phyloP scores from a whole-genome alignment of 2,329 filamentous ascomycete genomes.

The Aschersonia sp. region DNA sequence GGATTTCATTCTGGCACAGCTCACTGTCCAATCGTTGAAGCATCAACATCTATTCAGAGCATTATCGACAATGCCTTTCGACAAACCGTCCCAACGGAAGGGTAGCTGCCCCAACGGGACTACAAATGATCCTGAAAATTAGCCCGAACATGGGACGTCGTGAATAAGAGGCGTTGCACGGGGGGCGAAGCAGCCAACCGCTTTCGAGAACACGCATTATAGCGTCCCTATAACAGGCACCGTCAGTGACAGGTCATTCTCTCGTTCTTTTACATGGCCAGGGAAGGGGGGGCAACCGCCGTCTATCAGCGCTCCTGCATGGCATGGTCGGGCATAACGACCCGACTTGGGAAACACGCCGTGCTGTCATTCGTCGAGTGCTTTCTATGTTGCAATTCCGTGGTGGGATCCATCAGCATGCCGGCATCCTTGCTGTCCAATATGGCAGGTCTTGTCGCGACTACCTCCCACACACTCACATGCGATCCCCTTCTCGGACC shows the following conservation, averaged over 20 bases:
- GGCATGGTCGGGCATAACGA: not conserved
- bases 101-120: not conserved
- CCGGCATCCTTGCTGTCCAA: not conserved
- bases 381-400: not conserved
- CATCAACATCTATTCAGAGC: not conserved
- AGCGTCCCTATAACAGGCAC: not conserved
- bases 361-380: slow-evolving; percentile 2
- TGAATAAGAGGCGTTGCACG: not conserved
- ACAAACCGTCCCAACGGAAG: not conserved
- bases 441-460: not conserved
- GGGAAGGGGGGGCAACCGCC: no score
- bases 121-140: not conserved
- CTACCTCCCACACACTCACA: not conserved
- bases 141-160: no score
- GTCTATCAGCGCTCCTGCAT: not conserved
- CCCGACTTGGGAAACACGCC: slow-evolving; percentile 1
- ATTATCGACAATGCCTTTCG: not conserved
- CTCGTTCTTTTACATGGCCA: not conserved
- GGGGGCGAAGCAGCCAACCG: not conserved
- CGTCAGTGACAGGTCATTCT: not conserved
- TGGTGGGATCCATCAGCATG: not conserved
- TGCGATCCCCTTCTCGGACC: not conserved
- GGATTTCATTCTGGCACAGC: no score
- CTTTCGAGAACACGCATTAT: not conserved
- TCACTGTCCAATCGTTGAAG: not conserved